Evolutionary conservation across 208 protist genomes (phyloP).

Genomic region (Trypanosoma brucei): DNA sequence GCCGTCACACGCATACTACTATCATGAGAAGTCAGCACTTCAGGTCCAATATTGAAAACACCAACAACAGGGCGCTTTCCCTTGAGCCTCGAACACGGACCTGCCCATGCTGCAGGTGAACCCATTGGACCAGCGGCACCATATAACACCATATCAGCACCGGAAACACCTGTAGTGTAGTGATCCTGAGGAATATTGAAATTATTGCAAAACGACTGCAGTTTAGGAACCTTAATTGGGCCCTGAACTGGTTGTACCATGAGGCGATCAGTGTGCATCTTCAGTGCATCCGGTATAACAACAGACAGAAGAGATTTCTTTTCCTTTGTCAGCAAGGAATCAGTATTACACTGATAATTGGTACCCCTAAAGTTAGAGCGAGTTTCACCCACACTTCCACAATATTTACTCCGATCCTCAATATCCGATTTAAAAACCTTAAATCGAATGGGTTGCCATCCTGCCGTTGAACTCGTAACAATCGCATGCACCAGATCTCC

Average conservation of each 20-base stretch:
- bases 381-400: conserved; percentile 23
- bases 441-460: conserved; percentile 41
- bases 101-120: conserved; percentile 44
- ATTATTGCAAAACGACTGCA: conserved; percentile 6
- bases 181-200: conserved; percentile 20
- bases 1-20: conserved; percentile 23
- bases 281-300: conserved; percentile 33
- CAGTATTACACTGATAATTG: conserved; percentile 17
- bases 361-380: conserved; percentile 19
- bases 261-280: conserved; percentile 45
- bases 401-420: conserved; percentile 28
- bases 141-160: conserved; percentile 62
- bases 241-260: conserved; percentile 28
- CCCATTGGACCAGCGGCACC: conserved; percentile 39
- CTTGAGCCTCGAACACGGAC: conserved; percentile 23
- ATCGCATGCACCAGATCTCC: not conserved
- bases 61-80: conserved; percentile 30
- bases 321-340: conserved; percentile 28
- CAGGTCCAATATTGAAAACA: conserved; percentile 45
- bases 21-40: conserved; percentile 18
- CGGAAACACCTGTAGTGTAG: conserved; percentile 31
- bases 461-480: no score
- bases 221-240: conserved; percentile 15
- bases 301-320: conserved; percentile 19
- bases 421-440: conserved; percentile 30